Percentiles rank a stretch among this genome's conserved stretches.
These are phyloP conservation scores for Eucommia ulmoides DNA, from an alignment of 257 asterid species.

Conservation along the genomic window DNA sequence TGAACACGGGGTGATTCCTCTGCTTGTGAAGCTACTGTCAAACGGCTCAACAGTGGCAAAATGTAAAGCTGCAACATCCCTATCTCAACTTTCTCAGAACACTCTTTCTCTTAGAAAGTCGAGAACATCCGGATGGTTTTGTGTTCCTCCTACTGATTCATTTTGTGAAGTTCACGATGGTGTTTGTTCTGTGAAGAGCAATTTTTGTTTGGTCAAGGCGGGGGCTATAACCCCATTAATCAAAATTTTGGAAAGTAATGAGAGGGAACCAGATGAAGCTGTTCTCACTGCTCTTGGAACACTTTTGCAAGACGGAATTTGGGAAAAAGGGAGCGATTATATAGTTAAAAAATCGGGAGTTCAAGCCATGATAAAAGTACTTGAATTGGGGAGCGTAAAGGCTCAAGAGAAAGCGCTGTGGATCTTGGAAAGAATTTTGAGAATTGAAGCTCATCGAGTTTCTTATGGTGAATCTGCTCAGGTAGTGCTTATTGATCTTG, in stretches of 20 bases:
- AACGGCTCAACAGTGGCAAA: slow-evolving; percentile 32
- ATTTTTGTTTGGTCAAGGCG: slow-evolving; percentile 63
- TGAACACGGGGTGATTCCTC: slow-evolving; percentile 38
- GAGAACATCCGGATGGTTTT: slow-evolving; percentile 52
- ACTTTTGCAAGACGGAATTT: slow-evolving; percentile 46
- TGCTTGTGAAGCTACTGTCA: slow-evolving; percentile 44
- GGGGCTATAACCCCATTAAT: slow-evolving; percentile 39
- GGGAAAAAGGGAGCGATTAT: slow-evolving; percentile 55
- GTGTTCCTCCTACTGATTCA: slow-evolving; percentile 27
- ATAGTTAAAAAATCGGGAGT: slow-evolving; percentile 38
- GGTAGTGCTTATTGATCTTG: slow-evolving; percentile 56
- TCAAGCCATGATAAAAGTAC: slow-evolving; percentile 26
- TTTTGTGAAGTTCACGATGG: slow-evolving; percentile 54
- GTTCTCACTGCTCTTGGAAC: slow-evolving; percentile 51
- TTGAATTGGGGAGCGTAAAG: slow-evolving; percentile 42
- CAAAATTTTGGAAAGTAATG: slow-evolving; percentile 30
- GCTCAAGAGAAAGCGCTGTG: slow-evolving; percentile 53
- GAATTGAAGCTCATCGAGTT: slow-evolving; percentile 38
- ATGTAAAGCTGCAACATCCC: slow-evolving; percentile 45
- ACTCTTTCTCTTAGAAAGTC: slow-evolving; percentile 33
- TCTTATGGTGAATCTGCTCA: slow-evolving; percentile 48
- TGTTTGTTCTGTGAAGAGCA: slow-evolving; percentile 36
- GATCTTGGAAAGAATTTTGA: slow-evolving; percentile 61
- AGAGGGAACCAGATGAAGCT: slow-evolving; percentile 57
- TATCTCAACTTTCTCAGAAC: slow-evolving; percentile 63